phyloP scores from a whole-genome alignment of 1,284 basidiomycete species.

The Trametes polyzona region DNA sequence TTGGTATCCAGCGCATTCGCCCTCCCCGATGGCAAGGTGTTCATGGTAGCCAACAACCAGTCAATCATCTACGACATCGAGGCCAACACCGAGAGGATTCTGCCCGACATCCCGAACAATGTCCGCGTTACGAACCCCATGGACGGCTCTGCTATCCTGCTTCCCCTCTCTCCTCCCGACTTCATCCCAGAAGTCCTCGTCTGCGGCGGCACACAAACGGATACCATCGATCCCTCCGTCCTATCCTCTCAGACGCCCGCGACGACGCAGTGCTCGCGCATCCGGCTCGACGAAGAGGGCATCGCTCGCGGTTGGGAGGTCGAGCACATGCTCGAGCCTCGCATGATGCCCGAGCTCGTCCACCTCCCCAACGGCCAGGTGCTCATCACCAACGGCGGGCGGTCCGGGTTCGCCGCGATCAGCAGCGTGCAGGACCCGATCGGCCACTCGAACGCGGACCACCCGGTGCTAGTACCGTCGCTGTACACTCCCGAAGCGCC shows the following conservation, averaged over 20 bases:
- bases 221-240: constrained; percentile 34
- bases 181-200: constrained; percentile 53
- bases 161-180: constrained; percentile 50
- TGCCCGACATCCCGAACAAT: constrained; percentile 52
- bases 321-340: constrained; percentile 32
- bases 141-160: constrained; percentile 49
- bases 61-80: constrained; percentile 34
- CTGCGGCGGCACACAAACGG: constrained; percentile 46
- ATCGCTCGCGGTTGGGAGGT: constrained; percentile 33
- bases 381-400: constrained; percentile 51
- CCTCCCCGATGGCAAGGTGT: constrained; percentile 43
- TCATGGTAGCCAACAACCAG: constrained; percentile 51
- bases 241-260: constrained; percentile 46
- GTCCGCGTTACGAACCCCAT: constrained; percentile 49
- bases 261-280: constrained; percentile 44
- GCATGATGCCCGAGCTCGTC: constrained; percentile 55
- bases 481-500: constrained; percentile 55
- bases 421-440: constrained; percentile 29
- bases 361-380: constrained; percentile 57
- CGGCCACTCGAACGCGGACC: constrained; percentile 52
- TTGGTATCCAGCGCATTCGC: constrained; percentile 24
- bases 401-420: constrained; percentile 52
- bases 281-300: constrained; percentile 27
- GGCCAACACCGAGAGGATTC: constrained; percentile 41
- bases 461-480: constrained; percentile 48